Evolutionary conservation across 495 filamentous ascomycete species (phyloP), one percentile per base, ranked within the genome.

Genomic region (Hypoxylon crocopeplum): DNA sequence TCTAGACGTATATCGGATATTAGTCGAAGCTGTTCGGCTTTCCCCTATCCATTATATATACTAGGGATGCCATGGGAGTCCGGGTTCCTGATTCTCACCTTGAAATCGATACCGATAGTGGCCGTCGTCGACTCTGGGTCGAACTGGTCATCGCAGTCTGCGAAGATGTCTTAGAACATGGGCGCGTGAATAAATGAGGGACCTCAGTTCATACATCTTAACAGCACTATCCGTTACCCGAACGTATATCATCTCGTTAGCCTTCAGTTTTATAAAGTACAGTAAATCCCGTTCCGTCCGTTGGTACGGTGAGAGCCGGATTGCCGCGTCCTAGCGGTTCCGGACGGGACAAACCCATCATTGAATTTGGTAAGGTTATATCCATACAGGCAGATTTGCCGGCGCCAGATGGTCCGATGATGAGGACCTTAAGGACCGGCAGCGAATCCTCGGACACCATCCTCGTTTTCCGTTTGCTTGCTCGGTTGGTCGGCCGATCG

Each of bases 21-120:
- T 27, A 56, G 56, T 13, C 5, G 12, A 20, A 42, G 30, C 27
- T 19, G n/a, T 29, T 5, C 5, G 25, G 25, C 25, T 29, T 29
- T 10, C 25, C 10, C 10, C 10, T 10, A 5, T 34, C 32, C 12
- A 16, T 16, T 4, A 3, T n/a, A 13, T 13, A 20, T 2, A 17
- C 4, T 34, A 21, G 6, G 27, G 24, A 15, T 15, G 8, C 12
- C 11, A 1, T 11, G 22, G 20, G 15, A 17, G 11, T 15, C n/a
- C 15, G 13, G 10, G 20, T 8, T 3, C 5, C 2, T 3, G 7
- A 1, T 39, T 24, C 55, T 64, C 48, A 83, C 82, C 73, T 84
- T 83, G 70, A 84, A 86, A 58, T 86, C 83, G 42, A 86, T 80
- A 19, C 83, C 83, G 56, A 86, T 85, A 1, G 83, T 86, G 17